Base-by-base conservation (phyloP, 352 stramenopile genomes). In the Peronospora belbahrii region DNA sequence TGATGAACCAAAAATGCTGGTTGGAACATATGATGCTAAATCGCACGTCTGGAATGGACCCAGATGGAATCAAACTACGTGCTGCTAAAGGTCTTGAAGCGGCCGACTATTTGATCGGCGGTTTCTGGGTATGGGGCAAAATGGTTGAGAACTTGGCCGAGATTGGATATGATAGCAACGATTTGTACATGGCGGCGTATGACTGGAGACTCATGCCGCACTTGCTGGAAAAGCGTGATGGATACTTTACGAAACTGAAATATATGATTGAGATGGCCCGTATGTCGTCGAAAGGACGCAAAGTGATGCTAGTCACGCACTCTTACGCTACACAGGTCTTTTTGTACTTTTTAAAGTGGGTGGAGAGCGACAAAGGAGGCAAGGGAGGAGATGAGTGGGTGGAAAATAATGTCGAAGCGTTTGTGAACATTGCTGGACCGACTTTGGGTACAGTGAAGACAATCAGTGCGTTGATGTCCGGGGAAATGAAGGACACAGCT, bases 281-380 rank as follows among this genome's bases (percentile, higher is more conserved):
- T 23, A 65, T 70, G 31, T 66, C 73, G 8, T 80, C 73, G 11
- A 68, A 56, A 17, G 79, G 82, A 23, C 62, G 61, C 37, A 97
- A 97, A 51, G 90, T 95, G 19, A 83, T 97, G 34, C 42, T 98
- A 8, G 62, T 97, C 13, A 84, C 84, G 6, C 95, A 98, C 63
- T 97, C 83, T 37, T 96, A 97, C 66, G 92, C 88, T 6, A 80
- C 71, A 6, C 86, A 95, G 30, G 71, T 97, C 7, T 70, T 92
- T n/a, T 81, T 96, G 37, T 95, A 96, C 67, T 98, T 98, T 52
- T 83, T 97, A 43, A 79, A 95, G 40, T 98, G 95, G 95, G 92
- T 98, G 35, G 87, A 95, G 34, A 85, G 70, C 35, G 44, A 83
- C 6, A 70, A 81, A 5, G 88, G 85, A 24, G 86, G 86, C 25